Evolutionary conservation across 495 filamentous ascomycete species (phyloP).

Genomic region (Aspergillus coremiiformis): DNA sequence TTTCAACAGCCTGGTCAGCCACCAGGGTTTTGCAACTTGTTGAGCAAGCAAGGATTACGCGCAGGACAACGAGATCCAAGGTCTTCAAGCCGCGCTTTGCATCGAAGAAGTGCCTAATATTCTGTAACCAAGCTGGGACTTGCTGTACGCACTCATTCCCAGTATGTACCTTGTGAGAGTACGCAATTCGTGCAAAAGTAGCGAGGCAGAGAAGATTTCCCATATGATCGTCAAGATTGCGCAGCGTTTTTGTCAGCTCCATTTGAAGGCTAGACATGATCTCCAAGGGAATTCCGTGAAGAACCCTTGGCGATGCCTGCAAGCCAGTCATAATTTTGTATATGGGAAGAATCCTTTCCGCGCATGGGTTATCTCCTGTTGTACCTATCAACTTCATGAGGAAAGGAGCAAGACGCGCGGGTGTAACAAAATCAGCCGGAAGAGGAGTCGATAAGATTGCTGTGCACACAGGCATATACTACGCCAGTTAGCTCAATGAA

Average conservation of each 20-base stretch:
- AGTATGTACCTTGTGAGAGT: slow-evolving; percentile 6
- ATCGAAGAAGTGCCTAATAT: slow-evolving; percentile 43
- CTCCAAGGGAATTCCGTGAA: slow-evolving; percentile 32
- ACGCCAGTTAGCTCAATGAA: background rate
- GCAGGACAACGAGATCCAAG: slow-evolving; percentile 46
- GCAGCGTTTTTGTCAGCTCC: slow-evolving; percentile 39
- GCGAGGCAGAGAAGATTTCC: slow-evolving; percentile 44
- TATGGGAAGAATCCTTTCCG: slow-evolving; percentile 37
- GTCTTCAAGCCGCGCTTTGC: slow-evolving; percentile 46
- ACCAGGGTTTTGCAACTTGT: slow-evolving; percentile 30
- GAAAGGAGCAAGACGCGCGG: slow-evolving; percentile 37
- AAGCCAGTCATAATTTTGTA: slow-evolving; percentile 34
- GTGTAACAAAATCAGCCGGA: slow-evolving; percentile 25
- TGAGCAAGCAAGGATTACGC: slow-evolving; percentile 47
- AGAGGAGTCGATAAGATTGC: slow-evolving; percentile 38
- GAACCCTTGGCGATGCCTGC: slow-evolving; percentile 20
- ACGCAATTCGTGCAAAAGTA: slow-evolving; percentile 38
- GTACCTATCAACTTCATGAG: slow-evolving; percentile 28
- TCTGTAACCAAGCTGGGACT: slow-evolving; percentile 28
- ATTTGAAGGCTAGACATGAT: slow-evolving; percentile 38
- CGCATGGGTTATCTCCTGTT: slow-evolving; percentile 29
- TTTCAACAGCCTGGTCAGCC: slow-evolving; percentile 35
- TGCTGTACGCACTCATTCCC: slow-evolving; percentile 11
- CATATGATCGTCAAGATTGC: slow-evolving; percentile 39
- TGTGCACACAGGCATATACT: slow-evolving; percentile 36